phyloP scores from a whole-genome alignment of 2,329 filamentous ascomycete species.

The Nakataea oryzae region DNA sequence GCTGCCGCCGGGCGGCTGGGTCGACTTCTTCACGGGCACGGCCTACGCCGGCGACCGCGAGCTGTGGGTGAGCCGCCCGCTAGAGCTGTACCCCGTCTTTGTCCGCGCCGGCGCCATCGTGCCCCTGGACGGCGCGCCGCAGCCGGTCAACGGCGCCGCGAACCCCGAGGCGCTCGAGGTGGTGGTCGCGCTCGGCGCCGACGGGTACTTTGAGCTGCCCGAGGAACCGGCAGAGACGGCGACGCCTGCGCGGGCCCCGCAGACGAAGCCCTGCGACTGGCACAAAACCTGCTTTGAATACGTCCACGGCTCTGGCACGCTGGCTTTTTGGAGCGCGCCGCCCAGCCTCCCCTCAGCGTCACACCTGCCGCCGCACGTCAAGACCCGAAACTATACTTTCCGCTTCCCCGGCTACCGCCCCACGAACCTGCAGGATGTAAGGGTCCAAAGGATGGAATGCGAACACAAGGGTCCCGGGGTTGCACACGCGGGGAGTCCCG shows the following conservation, averaged over 20 bases:
- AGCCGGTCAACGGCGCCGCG: constrained; percentile 32
- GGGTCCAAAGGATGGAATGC: too few species aligned
- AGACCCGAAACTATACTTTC: too few species aligned
- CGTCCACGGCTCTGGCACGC: not conserved
- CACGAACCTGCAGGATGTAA: too few species aligned
- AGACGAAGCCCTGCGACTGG: not conserved
- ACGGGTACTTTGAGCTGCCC: constrained; percentile 35
- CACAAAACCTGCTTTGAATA: not conserved
- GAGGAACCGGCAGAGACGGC: constrained; percentile 25
- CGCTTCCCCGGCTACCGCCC: too few species aligned
- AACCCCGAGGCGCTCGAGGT: constrained; percentile 38
- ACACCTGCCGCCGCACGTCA: too few species aligned
- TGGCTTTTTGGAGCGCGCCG: too few species aligned
- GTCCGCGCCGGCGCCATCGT: constrained; percentile 47
- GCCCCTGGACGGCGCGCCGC: constrained; percentile 34
- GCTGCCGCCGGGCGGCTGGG: constrained; percentile 42
- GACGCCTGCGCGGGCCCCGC: too few species aligned
- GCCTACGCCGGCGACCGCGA: constrained; percentile 47
- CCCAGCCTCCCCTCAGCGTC: too few species aligned
- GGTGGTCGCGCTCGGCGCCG: constrained; percentile 32
- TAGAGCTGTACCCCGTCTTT: constrained; percentile 41
- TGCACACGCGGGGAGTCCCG: too few species aligned
- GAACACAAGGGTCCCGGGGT: too few species aligned
- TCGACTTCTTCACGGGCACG: constrained; percentile 47
- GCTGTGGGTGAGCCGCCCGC: constrained; percentile 36